Evolutionary conservation across 2,329 filamentous ascomycete genomes (phyloP).

Genomic region (Rhinocladiella mackenziei): DNA sequence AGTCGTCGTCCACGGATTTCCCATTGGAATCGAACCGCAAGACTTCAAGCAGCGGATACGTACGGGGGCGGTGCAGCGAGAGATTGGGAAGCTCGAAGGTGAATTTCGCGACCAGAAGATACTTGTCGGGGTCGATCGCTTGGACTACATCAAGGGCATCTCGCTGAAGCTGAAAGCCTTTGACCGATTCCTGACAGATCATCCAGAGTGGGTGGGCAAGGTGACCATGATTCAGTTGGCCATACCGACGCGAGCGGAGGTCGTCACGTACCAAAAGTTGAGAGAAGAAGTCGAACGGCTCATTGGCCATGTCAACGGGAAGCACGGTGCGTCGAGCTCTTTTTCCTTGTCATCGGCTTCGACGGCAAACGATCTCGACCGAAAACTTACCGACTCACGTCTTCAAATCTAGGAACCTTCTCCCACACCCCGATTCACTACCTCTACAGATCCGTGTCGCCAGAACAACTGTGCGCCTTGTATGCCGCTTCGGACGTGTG

Average conservation of each 20-base stretch:
- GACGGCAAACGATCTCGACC: not conserved
- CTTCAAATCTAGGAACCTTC: constrained; percentile 58
- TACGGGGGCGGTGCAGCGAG: constrained; percentile 71
- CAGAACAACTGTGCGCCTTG: constrained; percentile 87
- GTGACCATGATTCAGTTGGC: constrained; percentile 91
- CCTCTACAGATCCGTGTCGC: constrained; percentile 87
- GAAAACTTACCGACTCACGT: not conserved
- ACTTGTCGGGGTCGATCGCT: constrained; percentile 85
- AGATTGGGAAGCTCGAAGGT: constrained; percentile 70
- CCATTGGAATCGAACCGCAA: constrained; percentile 91
- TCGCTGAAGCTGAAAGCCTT: constrained; percentile 90
- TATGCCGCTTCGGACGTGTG: constrained; percentile 87
- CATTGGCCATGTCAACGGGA: constrained; percentile 89
- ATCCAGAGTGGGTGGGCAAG: constrained; percentile 90
- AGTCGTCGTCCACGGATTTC: constrained; percentile 82
- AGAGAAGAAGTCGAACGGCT: constrained; percentile 87
- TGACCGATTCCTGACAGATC: constrained; percentile 85
- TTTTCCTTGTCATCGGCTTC: not conserved
- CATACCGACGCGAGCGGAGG: constrained; percentile 76
- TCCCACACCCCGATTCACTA: constrained; percentile 97
- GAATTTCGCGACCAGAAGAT: constrained; percentile 88
- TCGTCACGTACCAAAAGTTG: constrained; percentile 93
- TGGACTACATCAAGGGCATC: constrained; percentile 96
- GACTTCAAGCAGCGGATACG: constrained; percentile 82
- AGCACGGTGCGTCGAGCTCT: constrained; percentile 57